Conservation (phyloP, 2,329 filamentous ascomycete species). For the Exophiala alcalophila region DNA sequence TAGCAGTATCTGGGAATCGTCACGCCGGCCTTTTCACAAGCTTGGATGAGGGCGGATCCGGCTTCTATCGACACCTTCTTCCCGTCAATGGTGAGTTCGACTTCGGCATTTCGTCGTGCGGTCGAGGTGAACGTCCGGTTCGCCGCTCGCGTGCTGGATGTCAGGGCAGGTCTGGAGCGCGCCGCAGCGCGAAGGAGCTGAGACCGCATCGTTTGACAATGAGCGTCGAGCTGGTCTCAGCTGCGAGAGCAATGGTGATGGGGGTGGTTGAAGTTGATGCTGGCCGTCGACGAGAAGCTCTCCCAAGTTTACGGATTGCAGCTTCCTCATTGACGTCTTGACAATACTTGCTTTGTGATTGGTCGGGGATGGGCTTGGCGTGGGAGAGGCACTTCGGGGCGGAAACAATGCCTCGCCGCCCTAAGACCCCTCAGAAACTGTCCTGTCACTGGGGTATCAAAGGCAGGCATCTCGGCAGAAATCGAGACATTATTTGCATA, state of each 20-base stretch:
- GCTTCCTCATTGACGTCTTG: conserved; percentile 20
- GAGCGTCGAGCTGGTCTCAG: conserved; percentile 29
- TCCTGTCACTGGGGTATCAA: too few relatives aligned
- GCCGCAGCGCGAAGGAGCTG: conserved; percentile 61
- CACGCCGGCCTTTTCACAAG: conserved; percentile 94
- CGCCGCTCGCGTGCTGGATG: conserved; percentile 47
- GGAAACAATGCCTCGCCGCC: too few relatives aligned
- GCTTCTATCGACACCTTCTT: conserved; percentile 98
- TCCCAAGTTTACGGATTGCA: conserved; percentile 13
- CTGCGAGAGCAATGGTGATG: too few relatives aligned
- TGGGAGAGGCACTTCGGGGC: too few relatives aligned
- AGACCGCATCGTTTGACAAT: conserved; percentile 57
- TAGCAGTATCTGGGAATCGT: conserved; percentile 97
- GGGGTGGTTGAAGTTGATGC: conserved; percentile 18
- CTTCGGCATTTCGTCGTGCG: conserved; percentile 75
- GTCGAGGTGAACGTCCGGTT: conserved; percentile 80
- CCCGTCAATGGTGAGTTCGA: conserved; percentile 97
- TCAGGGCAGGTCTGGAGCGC: conserved; percentile 50
- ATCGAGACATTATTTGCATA: too few relatives aligned
- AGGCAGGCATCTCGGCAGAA: too few relatives aligned
- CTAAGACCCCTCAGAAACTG: too few relatives aligned
- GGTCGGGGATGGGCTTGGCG: conserved; percentile 5
- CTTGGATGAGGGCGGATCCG: conserved; percentile 95
- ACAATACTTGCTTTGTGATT: conserved; percentile 7
- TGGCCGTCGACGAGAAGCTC: conserved; percentile 22